Conservation (phyloP, 2,329 filamentous ascomycete genomes). For the Aspergillus brunneoviolaceus region DNA sequence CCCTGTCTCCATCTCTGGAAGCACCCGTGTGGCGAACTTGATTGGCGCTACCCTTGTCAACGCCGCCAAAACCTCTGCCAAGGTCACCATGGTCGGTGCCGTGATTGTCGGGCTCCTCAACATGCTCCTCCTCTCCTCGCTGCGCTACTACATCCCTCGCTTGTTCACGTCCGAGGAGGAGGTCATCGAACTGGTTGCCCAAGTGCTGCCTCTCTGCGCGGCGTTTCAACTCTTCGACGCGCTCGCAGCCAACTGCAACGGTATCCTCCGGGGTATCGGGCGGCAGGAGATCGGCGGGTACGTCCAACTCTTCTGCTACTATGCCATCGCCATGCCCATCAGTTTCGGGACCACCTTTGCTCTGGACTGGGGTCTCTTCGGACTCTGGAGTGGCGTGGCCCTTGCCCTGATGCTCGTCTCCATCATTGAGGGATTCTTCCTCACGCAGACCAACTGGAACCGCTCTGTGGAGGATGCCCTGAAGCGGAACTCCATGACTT, state of each 20-base stretch:
- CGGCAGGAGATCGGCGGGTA: conserved; percentile 88
- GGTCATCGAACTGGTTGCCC: conserved; percentile 67
- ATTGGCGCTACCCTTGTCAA: conserved; percentile 82
- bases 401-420: conserved; percentile 65
- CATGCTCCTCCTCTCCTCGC: conserved; percentile 63
- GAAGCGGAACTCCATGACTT: conserved; percentile 50
- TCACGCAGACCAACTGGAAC: conserved; percentile 57
- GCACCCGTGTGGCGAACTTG: conserved; percentile 85
- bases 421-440: conserved; percentile 57
- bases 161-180: conserved; percentile 75
- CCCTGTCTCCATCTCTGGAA: conserved; percentile 82
- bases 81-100: conserved; percentile 69
- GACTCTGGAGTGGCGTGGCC: conserved; percentile 78
- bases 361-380: conserved; percentile 71
- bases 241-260: conserved; percentile 75
- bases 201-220: conserved; percentile 75
- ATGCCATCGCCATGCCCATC: conserved; percentile 79
- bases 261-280: conserved; percentile 81
- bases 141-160: conserved; percentile 71
- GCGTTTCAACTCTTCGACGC: conserved; percentile 90
- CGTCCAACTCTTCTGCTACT: conserved; percentile 83
- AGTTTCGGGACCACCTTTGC: conserved; percentile 77
- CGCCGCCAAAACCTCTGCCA: conserved; percentile 76
- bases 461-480: conserved; percentile 61
- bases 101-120: conserved; percentile 77